Conservation (phyloP, 2,329 filamentous ascomycete species). For the Venturiaceae sp. region DNA sequence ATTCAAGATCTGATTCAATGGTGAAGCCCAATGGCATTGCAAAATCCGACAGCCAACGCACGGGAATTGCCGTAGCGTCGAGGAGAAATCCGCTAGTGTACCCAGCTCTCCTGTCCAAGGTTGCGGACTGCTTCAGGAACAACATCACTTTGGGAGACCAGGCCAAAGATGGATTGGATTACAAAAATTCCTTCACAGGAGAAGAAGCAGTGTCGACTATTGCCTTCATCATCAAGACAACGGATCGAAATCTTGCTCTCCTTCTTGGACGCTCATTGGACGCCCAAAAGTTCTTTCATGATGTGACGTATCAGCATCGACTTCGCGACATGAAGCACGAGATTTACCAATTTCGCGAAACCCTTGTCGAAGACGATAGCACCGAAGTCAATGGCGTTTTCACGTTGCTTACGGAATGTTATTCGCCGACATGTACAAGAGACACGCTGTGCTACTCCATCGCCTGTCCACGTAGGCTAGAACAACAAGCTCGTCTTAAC, state of each 20-base stretch:
- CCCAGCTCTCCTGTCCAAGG: slow-evolving; percentile 84
- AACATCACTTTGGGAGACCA: slow-evolving; percentile 78
- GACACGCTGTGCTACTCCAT: slow-evolving; percentile 98
- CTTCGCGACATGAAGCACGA: slow-evolving; percentile 89
- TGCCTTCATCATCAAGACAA: slow-evolving; percentile 93
- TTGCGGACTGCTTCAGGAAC: slow-evolving; percentile 85
- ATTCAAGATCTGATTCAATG: slow-evolving; percentile 52
- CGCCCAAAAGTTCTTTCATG: slow-evolving; percentile 98
- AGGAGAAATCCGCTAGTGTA: slow-evolving; percentile 77
- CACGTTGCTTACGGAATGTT: slow-evolving; percentile 91
- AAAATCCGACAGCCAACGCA: slow-evolving; percentile 10
- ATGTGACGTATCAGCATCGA: slow-evolving; percentile 95
- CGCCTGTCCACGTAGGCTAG: slow-evolving; percentile 82
- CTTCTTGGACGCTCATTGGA: slow-evolving; percentile 85
- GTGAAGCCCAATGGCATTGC: slow-evolving; percentile 39
- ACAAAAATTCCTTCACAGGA: slow-evolving; percentile 94
- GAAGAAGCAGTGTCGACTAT: slow-evolving; percentile 93
- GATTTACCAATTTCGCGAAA: slow-evolving; percentile 95
- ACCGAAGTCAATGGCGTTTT: slow-evolving; percentile 80
- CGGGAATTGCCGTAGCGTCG: slow-evolving; percentile 39
- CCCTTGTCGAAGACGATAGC: slow-evolving; percentile 63
- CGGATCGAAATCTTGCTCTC: slow-evolving; percentile 86
- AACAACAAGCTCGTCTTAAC: slow-evolving; percentile 91
- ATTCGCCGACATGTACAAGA: slow-evolving; percentile 91
- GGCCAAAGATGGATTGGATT: slow-evolving; percentile 92